Base-by-base conservation (phyloP, 352 stramenopile species). In the Globisporangium emineosum region DNA sequence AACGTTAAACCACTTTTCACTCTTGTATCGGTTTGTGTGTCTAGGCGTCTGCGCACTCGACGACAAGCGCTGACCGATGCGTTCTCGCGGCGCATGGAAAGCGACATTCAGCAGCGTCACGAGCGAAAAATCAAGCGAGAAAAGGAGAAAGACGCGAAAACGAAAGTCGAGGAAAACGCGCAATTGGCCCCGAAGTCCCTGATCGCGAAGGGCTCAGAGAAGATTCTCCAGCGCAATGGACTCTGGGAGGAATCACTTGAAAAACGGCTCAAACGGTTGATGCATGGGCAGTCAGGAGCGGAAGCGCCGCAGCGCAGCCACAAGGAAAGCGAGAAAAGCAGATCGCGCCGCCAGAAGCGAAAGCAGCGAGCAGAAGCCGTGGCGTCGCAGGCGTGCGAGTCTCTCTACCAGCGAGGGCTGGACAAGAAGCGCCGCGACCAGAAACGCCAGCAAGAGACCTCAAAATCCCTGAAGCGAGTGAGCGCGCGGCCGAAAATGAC, bases 191-290 rank as follows among this genome's bases (percentile, higher is more conserved):
- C 40, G 29, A 25, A 27, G 3, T 76, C 75, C 3, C 61, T 85
- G 5, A 67, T 89, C 2, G 77, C 70, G 1, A 82, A 78, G 60
- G 80, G 80, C 0, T 89, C 80, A 1, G 61, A 77, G 27, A 63
- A 54, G 5, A 87, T 89, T 70, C 67, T 89, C 5, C 66, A 83
- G n/a, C 65, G 68, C 27, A 87, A 82, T 62, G 80, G 80, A 2
- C 66, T 79, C 49, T 86, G 74, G 77, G 63, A 77, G 23, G 77
- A 87, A 49, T 62, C 78, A 0, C 54, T 76, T 3, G 64, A 79
- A 33, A 51, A 72, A 32, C 75, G 74, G 6, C 58, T 87, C 0
- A 9, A 72, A 19, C 62, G 77, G 9, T 62, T 89, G 21, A 67
- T 68, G 33, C 61, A 50, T 37, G 57, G 53, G 0, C 58, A 55